Conservation (phyloP, 176 grass and related monocot species). For the Neostapfia colusana region DNA sequence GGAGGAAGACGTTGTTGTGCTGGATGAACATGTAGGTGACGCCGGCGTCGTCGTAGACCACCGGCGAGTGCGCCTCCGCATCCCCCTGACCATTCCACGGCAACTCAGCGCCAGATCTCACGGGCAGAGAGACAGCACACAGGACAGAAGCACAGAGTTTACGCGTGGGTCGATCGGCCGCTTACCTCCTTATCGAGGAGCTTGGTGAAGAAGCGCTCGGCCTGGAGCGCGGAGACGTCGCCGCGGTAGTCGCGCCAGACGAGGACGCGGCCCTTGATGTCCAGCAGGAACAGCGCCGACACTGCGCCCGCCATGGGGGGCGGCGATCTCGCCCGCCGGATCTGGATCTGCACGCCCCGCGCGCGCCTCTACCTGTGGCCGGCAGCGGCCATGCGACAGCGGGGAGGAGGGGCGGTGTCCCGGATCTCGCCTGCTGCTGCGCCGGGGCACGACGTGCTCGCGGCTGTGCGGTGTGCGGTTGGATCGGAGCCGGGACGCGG, state of each 20-base stretch:
- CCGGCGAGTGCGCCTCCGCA: slow-evolving; percentile 81
- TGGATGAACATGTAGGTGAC: slow-evolving; percentile 99
- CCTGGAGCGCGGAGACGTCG: slow-evolving; percentile 89
- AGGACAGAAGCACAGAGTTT: neutral
- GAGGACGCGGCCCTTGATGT: slow-evolving; percentile 99
- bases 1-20: slow-evolving; percentile 91
- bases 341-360: slow-evolving; percentile 48
- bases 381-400: slow-evolving; percentile 25
- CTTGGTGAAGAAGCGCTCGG: slow-evolving; percentile 98
- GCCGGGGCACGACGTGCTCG: slow-evolving; percentile 23
- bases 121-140: neutral
- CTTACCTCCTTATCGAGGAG: slow-evolving; percentile 94
- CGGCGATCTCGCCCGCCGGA: slow-evolving; percentile 46
- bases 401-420: neutral
- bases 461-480: slow-evolving; percentile 27
- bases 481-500: slow-evolving; percentile 33
- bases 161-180: neutral
- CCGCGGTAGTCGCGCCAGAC: slow-evolving; percentile 99
- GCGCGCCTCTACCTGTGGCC: slow-evolving; percentile 31
- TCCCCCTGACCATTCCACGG: slow-evolving; percentile 60
- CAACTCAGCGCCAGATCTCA: slow-evolving; percentile 52
- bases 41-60: slow-evolving; percentile 74
- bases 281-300: slow-evolving; percentile 93
- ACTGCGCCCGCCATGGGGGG: slow-evolving; percentile 89
- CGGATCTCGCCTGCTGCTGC: slow-evolving; percentile 37